Base-by-base conservation (phyloP, 768 basidiomycete species). In the Coprinopsis cinerea region DNA sequence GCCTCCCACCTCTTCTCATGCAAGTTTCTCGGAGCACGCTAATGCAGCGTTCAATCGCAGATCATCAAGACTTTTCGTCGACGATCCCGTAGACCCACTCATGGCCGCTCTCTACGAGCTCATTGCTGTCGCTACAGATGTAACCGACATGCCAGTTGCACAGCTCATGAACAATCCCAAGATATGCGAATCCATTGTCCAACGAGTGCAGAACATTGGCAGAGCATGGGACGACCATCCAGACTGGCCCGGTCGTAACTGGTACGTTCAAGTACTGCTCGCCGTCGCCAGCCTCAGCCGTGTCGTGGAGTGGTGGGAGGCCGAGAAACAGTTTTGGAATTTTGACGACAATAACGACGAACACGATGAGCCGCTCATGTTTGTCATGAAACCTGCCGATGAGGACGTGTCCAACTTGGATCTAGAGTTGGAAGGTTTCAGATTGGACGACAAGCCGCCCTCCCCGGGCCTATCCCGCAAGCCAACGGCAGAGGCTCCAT, bases 221-320 rank as follows among this genome's bases (percentile, higher is more conserved):
- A 88, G 83, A 63, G 86, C 86, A 4, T 98, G 96, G 96, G 94
- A 97, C 57, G 92, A 95, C 44, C 91, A 97, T 67, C 91, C 93
- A 18, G 93, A 97, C 64, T 97, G 94, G 89, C 92, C 93, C 57
- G 94, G 96, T 22, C 78, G 95, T 50, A 92, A 88, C 52, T 99
- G 95, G 96, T 98, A 97, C 67, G 93, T 97, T 46, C 93, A 95
- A 62, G 85, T 97, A 23, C 77, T 98, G 3, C 83, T 97, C 43
- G 95, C 96, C 18, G 85, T 98, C 42, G 96, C 96, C 26, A 92
- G 91, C 60, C 82, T 99, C 55, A 90, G 87, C 66, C 87, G 95
- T 51, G 96, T 98, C 24, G 87, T 97, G 55, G 96, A 97, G 62
- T 99, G 96, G 95, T 97, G 93, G 92, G 94, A 96, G 67, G 96